Base-by-base conservation (phyloP, 768 basidiomycete genomes). In the Daedaleopsis sinensis region DNA sequence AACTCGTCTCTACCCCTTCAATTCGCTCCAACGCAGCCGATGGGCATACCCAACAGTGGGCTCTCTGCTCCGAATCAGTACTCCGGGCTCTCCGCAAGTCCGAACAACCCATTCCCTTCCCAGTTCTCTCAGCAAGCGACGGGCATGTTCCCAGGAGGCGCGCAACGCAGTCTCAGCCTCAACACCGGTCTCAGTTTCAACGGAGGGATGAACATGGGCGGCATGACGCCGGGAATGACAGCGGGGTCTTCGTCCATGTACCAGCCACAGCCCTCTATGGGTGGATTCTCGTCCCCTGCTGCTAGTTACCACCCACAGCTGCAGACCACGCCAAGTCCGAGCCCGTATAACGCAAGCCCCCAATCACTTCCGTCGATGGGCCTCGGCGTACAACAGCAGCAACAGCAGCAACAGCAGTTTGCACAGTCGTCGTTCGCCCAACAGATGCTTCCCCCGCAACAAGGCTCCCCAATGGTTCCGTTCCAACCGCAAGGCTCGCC, bases 1-100 rank as follows among this genome's bases (percentile, higher is more conserved):
- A 68, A 68, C 51, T 62, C 72, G 11, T 65, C 72, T 6, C 65
- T 68, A 3, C 70, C 70, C 3, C 58, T 71, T 2, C 71, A 72
- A 58, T 67, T 65, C 49, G 65, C 54, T 32, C 38, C 42, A n/a
- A 51, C 65, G 12, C 65, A 65, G 54, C 63, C 70, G 2, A 61
- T 58, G 21, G 27, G 59, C 38, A 51, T 68, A 15, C 55, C 64
- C 2, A 47, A 39, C 37, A 52, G 47, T 58, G 49, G 54, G 32
- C 61, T 59, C 58, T 35, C 50, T 21, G 16, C 63, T 11, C 43
- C 65, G 18, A 69, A 67, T 49, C 44, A 59, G 24, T 65, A 68
- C 63, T 52, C 62, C 19, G 60, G 64, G 43, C 63, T 67, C n/a
- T 64, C 70, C 32, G 52, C 57, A n/a, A 66, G 59, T 51, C 68